Percentiles rank a stretch among this genome's conserved stretches.
Evolutionary conservation across 306 rosid genomes (phyloP).

Genomic region (Calophaca sinica): DNA sequence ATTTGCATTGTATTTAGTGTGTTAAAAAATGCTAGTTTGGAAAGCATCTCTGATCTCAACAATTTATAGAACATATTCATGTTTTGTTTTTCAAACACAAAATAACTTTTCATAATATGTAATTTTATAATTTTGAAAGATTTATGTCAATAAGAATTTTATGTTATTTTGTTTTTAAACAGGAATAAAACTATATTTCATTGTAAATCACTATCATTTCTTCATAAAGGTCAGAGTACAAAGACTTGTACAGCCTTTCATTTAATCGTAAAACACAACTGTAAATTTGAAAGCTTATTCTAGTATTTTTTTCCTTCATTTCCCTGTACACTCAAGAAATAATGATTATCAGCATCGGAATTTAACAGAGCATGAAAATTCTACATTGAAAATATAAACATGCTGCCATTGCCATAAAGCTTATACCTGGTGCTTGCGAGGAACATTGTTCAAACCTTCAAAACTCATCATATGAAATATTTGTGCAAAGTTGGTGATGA

Average conservation of each 20-base stretch:
- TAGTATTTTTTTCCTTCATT: not conserved
- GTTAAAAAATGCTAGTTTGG: too few relatives aligned
- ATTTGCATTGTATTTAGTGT: too few relatives aligned
- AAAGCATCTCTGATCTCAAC: too few relatives aligned
- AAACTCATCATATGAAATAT: not conserved
- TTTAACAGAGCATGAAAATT: not conserved
- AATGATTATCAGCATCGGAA: not conserved
- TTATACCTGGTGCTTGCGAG: not conserved
- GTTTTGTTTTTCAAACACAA: too few relatives aligned
- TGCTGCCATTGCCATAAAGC: constrained; percentile 3
- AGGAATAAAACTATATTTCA: too few relatives aligned
- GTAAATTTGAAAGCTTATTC: constrained; percentile 14
- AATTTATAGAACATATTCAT: too few relatives aligned
- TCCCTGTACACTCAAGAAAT: not conserved
- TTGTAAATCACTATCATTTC: not conserved
- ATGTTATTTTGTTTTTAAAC: too few relatives aligned
- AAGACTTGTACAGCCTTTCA: not conserved
- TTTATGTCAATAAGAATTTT: too few relatives aligned
- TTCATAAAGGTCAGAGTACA: not conserved
- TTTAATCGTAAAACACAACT: not conserved
- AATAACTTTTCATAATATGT: too few relatives aligned
- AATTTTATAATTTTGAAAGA: too few relatives aligned
- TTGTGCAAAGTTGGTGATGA: constrained; percentile 14
- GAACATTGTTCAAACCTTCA: constrained; percentile 25
- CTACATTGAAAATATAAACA: not conserved